Evolutionary conservation across 2,329 filamentous ascomycete genomes (phyloP).

Genomic region (Beauveria rudraprayagi): DNA sequence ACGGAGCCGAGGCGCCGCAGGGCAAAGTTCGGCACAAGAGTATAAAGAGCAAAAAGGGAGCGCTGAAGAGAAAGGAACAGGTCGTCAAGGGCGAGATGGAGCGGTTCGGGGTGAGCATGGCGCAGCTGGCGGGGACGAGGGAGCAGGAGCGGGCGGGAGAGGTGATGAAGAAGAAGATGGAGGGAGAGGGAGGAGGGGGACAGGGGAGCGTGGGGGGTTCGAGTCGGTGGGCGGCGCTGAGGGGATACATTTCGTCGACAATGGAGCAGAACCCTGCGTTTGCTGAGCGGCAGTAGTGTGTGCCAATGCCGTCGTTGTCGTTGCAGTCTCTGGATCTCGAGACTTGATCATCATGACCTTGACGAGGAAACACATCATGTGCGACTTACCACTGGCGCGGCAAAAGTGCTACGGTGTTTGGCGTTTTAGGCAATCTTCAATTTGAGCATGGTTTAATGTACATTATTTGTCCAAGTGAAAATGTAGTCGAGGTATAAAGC

Average conservation of each 20-base stretch:
- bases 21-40: constrained; percentile 67
- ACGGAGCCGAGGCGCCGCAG: constrained; percentile 35
- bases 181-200: background rate
- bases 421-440: background rate
- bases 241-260: constrained; percentile 75
- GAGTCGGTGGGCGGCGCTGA: constrained; percentile 70
- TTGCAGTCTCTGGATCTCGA: too few species aligned
- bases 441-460: background rate
- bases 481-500: background rate
- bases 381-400: too few species aligned
- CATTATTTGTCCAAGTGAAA: background rate
- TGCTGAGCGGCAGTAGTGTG: constrained; percentile 5
- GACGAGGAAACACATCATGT: too few species aligned
- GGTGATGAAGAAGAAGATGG: background rate
- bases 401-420: background rate
- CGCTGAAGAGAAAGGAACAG: constrained; percentile 74
- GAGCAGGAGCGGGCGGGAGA: constrained; percentile 9
- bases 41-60: constrained; percentile 66
- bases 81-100: constrained; percentile 74
- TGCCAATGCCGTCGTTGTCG: too few species aligned
- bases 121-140: constrained; percentile 50
- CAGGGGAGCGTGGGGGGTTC: constrained; percentile 19
- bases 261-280: constrained; percentile 87
- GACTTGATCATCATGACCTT: too few species aligned
- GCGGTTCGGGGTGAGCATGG: constrained; percentile 77